These are phyloP conservation scores for Neocucurbitaria cava DNA, from an alignment of 2,329 filamentous ascomycete species.

Conservation along the genomic window DNA sequence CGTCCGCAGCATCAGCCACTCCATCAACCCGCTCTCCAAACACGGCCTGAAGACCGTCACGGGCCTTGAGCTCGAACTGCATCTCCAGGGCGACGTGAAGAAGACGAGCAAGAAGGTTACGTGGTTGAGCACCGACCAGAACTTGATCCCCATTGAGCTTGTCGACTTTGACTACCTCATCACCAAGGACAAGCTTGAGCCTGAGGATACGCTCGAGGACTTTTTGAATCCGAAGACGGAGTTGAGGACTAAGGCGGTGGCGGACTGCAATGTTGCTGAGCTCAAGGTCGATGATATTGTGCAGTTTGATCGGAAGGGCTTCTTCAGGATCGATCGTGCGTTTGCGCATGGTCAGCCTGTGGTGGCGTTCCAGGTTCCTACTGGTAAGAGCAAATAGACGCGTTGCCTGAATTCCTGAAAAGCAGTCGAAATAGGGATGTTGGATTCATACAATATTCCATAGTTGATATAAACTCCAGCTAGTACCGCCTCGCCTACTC, in stretches of 20 bases:
- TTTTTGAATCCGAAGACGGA: slow-evolving; percentile 80
- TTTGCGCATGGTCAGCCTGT: slow-evolving; percentile 65
- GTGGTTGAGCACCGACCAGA: slow-evolving; percentile 82
- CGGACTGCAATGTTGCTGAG: slow-evolving; percentile 79
- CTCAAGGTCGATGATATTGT: slow-evolving; percentile 90
- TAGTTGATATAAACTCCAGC: too few species aligned
- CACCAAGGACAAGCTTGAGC: slow-evolving; percentile 91
- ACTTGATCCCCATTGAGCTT: slow-evolving; percentile 80
- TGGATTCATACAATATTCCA: too few species aligned
- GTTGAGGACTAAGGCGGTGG: slow-evolving; percentile 74
- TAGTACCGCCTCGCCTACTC: too few species aligned
- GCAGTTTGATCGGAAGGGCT: slow-evolving; percentile 93
- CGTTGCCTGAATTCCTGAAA: too few species aligned
- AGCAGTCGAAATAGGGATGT: not conserved
- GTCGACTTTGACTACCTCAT: slow-evolving; percentile 96
- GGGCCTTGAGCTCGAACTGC: slow-evolving; percentile 79
- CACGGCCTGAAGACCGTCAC: slow-evolving; percentile 63
- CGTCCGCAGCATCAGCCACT: slow-evolving; percentile 69
- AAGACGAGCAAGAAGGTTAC: slow-evolving; percentile 96
- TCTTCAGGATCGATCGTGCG: slow-evolving; percentile 80
- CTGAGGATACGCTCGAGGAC: slow-evolving; percentile 82
- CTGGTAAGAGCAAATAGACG: slow-evolving; percentile 60
- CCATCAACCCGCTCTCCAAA: slow-evolving; percentile 58
- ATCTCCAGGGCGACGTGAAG: slow-evolving; percentile 92
- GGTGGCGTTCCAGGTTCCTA: slow-evolving; percentile 74